Base-by-base conservation (phyloP, 495 filamentous ascomycete species). In the Talaromyces borbonicus region DNA sequence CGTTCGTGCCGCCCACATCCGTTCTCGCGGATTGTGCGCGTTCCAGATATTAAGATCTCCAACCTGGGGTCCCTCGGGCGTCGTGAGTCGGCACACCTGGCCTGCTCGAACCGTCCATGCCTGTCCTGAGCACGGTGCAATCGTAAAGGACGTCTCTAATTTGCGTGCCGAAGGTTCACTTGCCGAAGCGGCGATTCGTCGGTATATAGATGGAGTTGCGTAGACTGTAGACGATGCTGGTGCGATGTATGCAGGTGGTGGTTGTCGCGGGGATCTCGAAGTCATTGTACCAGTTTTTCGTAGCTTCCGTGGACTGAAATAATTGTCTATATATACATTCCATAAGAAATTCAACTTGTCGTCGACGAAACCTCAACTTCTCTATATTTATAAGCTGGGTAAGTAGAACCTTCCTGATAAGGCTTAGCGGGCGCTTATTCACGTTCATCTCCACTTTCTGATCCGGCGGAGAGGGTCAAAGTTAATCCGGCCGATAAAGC, bases 21-120 rank as follows among this genome's bases (percentile, higher is more conserved):
- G 73, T 58, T 90, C 85, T 9, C 82, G 74, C 0, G 85, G 84
- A 54, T 90, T 87, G 46, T 81, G 68, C 26, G 69, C 69, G 38
- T 82, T 84, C 81, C 81, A 92, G 53, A 90, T 75, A 56, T 92
- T 92, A 19, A 92, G 68, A 52, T 92, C 85, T 24, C 84, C 86
- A 0, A 87, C 84, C 56, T 88, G 84, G 0, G 85, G 80, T 0
- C 85, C 85, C 35, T 82, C 65, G 1, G 83, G 83, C 0, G 84
- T 88, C 15, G 79, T 81, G 43, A 90, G 69, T 3, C 80, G 77
- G 44, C 85, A 75, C 48, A 90, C 69, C 36, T 75, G 72, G 11
- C 79, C 81, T 8, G 74, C 62, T 15, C 71, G 69, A 0, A 79
- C 79, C 15, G 73, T 65, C 78, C 80, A 85, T 0, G 80, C 81